Conservation (phyloP, 108 stramenopile genomes). For the Pseudonitzschia pungens region DNA sequence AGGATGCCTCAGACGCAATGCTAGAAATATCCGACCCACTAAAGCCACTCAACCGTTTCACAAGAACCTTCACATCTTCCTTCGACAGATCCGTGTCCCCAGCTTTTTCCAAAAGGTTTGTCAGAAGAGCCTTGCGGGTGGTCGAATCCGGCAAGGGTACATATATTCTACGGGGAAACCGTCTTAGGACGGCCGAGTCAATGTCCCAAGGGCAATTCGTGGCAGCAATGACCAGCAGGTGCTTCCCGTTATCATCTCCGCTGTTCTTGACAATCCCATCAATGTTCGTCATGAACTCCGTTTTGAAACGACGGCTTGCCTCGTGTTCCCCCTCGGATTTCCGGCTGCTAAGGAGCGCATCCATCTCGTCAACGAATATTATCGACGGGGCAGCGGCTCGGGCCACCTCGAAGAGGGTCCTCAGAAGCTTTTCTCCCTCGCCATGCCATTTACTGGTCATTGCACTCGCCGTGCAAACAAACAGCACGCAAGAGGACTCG, state of each 20-base stretch:
- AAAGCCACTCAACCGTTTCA: constrained; percentile 50
- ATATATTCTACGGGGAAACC: constrained; percentile 91
- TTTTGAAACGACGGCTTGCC: constrained; percentile 91
- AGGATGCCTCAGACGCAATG: constrained; percentile 63
- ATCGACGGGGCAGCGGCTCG: constrained; percentile 69
- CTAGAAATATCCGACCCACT: constrained; percentile 63
- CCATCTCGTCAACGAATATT: constrained; percentile 95
- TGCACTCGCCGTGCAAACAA: constrained; percentile 74
- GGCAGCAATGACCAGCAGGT: constrained; percentile 88
- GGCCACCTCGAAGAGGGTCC: constrained; percentile 81
- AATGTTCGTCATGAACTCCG: constrained; percentile 95
- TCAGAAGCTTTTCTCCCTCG: constrained; percentile 88
- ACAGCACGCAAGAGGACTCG: constrained; percentile 57
- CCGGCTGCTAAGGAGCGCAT: constrained; percentile 75
- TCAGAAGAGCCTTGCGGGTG: constrained; percentile 48
- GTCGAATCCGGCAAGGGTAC: constrained; percentile 86
- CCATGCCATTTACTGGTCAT: constrained; percentile 85
- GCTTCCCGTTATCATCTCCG: constrained; percentile 18
- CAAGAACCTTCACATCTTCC: constrained; percentile 36
- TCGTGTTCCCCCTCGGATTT: constrained; percentile 81
- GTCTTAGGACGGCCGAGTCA: constrained; percentile 84
- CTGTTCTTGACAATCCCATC: constrained; percentile 72
- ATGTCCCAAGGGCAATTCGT: constrained; percentile 96
- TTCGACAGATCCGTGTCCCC: constrained; percentile 36
- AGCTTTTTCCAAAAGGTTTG: constrained; percentile 48